Evolutionary conservation across 2,329 filamentous ascomycete genomes (phyloP).

Genomic region (Rasamsonia emersonii): DNA sequence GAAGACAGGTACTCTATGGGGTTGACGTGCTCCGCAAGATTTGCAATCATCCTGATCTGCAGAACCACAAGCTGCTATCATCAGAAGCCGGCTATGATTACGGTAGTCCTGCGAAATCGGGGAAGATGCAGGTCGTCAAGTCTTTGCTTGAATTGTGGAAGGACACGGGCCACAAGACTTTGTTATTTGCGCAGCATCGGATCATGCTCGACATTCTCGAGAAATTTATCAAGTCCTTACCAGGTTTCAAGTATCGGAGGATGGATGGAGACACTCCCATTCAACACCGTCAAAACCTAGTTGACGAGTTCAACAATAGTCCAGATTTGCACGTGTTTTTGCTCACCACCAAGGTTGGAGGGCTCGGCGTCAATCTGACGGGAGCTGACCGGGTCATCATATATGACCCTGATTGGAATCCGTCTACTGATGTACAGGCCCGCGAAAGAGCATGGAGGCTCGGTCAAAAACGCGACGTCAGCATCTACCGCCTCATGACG

Average conservation of each 20-base stretch:
- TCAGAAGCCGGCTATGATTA: conserved; percentile 63
- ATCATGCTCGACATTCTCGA: conserved; percentile 96
- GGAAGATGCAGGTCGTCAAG: conserved; percentile 93
- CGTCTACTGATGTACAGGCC: conserved; percentile 90
- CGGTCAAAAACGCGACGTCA: conserved; percentile 89
- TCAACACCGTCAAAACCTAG: conserved; percentile 76
- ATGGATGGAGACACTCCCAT: conserved; percentile 94
- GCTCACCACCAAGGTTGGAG: conserved; percentile 90
- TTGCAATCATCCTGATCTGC: conserved; percentile 91
- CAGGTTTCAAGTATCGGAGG: conserved; percentile 66
- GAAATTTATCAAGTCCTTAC: conserved; percentile 60
- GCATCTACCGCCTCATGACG: conserved; percentile 96
- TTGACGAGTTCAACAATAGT: conserved; percentile 85
- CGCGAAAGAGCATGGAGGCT: conserved; percentile 92
- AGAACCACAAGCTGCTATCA: conserved; percentile 55
- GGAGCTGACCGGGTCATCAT: conserved; percentile 95
- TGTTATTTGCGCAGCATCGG: conserved; percentile 86
- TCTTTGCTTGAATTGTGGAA: conserved; percentile 83
- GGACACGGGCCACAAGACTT: conserved; percentile 81
- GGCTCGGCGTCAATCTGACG: conserved; percentile 86
- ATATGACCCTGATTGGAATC: conserved; percentile 98
- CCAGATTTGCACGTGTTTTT: conserved; percentile 77
- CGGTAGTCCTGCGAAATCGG: conserved; percentile 69
- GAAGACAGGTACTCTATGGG: conserved; percentile 73
- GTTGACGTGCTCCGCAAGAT: conserved; percentile 92